Percentiles rank a stretch among this genome's conserved stretches.
Evolutionary conservation across 495 filamentous ascomycete species (phyloP).

Genomic region (Aspergillus taichungensis): DNA sequence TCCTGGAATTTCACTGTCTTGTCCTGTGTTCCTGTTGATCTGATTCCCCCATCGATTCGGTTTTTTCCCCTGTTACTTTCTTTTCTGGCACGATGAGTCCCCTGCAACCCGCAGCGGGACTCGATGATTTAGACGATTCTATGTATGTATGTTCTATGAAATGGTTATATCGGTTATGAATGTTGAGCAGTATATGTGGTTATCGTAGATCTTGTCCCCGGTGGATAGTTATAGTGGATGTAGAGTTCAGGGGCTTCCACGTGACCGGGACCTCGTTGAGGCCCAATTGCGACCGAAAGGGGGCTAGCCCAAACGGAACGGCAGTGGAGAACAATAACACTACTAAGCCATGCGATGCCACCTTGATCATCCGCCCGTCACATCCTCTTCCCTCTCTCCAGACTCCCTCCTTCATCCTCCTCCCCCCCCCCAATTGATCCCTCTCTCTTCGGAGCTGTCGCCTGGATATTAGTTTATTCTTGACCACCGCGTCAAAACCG

Average conservation of each 20-base stretch:
- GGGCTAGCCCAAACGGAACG: too few species aligned
- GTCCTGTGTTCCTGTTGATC: background rate
- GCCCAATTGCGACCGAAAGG: conserved; percentile 16
- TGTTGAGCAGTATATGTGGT: background rate
- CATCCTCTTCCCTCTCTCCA: too few species aligned
- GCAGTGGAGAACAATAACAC: too few species aligned
- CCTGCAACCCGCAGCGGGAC: too few species aligned
- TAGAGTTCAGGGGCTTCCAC: conserved; percentile 28
- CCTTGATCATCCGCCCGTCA: conserved; percentile 14
- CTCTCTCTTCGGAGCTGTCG: conserved; percentile 1
- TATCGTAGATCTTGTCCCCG: background rate
- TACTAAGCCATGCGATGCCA: conserved; percentile 15
- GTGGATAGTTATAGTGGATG: too few species aligned
- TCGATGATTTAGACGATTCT: conserved; percentile 10
- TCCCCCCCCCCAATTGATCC: conserved; percentile 6
- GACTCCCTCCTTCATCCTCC: conserved; percentile 4
- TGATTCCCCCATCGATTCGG: background rate
- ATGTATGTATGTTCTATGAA: conserved; percentile 9
- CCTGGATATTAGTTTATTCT: conserved; percentile 6
- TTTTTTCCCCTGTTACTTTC: background rate
- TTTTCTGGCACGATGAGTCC: background rate
- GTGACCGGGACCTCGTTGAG: conserved; percentile 20
- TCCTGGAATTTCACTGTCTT: background rate
- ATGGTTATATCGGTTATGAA: too few species aligned
- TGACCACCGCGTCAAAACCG: background rate